Base-by-base conservation (phyloP, 2,329 filamentous ascomycete genomes). In the Cercospora sp. region DNA sequence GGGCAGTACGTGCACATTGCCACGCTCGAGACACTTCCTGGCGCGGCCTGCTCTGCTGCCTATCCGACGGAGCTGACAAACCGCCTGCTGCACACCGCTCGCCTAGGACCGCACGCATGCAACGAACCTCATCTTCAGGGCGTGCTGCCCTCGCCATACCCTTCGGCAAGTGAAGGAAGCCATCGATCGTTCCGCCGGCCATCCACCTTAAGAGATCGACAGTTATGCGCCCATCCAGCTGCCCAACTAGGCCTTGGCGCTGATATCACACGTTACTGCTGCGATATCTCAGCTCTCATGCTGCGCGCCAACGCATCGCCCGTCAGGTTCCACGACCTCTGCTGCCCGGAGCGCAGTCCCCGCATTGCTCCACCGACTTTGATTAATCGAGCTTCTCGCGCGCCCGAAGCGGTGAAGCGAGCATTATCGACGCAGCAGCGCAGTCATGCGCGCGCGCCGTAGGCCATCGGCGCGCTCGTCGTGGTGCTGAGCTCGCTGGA, bases 361-460 rank as follows among this genome's bases (percentile, higher is more conserved):
- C 62, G 62, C 62, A 55, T 26, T 26, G 62, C 62, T 64, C 62
- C 62, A 64, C 62, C 18, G n/a, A 26, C 62, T 31, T 58, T 58
- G 62, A 58, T 64, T 28, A 58, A 58, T 57, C 31, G 62, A 58
- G 20, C 45, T 55, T 42, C 26, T 51, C 6, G n/a, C 33, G 18
- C 45, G 31, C 62, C 48, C 33, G 62, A 68, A 68, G 62, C 62
- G 66, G 66, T 58, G 45, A 57, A 55, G 59, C 66, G 66, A 65
- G 66, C 66, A 59, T 68, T 23, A 28, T 18, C 13, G 48, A 23
- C 51, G 66, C 31, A 31, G 31, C 10, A 60, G 26, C 58, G 65
- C 55, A 55, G 23, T 68, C 57, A 64, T 48, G 55, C 55, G 28
- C 28, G 53, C 53, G 53, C 53, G 53, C 26, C 26, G 26, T 18